Conservation (phyloP, 768 basidiomycete species). For the Boletus eberwhitei region DNA sequence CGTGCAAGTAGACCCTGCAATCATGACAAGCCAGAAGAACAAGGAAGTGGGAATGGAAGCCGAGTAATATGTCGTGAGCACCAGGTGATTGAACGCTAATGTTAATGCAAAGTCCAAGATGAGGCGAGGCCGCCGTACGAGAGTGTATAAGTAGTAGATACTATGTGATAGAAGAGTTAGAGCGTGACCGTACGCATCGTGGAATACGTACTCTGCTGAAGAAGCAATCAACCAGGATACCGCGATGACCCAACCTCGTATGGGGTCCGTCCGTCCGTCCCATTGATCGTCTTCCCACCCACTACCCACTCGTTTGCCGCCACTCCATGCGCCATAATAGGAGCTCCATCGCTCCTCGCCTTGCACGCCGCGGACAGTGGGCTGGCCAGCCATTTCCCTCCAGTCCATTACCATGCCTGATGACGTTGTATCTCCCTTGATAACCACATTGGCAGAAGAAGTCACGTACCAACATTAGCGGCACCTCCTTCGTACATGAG, state of each 20-base stretch:
- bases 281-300: slow-evolving; percentile 47
- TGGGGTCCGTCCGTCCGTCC: slow-evolving; percentile 71
- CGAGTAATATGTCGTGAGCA: slow-evolving; percentile 85
- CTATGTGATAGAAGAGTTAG: slow-evolving; percentile 26
- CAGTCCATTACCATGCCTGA: slow-evolving; percentile 95
- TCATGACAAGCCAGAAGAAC: slow-evolving; percentile 88
- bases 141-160: slow-evolving; percentile 78
- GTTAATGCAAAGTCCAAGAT: slow-evolving; percentile 95
- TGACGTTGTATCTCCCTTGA: slow-evolving; percentile 2
- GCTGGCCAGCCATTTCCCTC: slow-evolving; percentile 88
- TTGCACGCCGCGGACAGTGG: slow-evolving; percentile 66
- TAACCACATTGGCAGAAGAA: not conserved
- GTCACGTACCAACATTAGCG: slow-evolving; percentile 66
- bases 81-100: slow-evolving; percentile 85
- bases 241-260: slow-evolving; percentile 89
- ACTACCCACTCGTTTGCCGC: slow-evolving; percentile 70
- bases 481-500: slow-evolving; percentile 75
- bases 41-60: slow-evolving; percentile 72
- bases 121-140: slow-evolving; percentile 88
- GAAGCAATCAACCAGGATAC: slow-evolving; percentile 82
- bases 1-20: slow-evolving; percentile 65
- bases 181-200: not conserved
- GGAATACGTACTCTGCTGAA: slow-evolving; percentile 73
- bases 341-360: slow-evolving; percentile 65
- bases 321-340: slow-evolving; percentile 75